phyloP scores from a whole-genome alignment of 305 asterid species.

The Euphrasia arctica region DNA sequence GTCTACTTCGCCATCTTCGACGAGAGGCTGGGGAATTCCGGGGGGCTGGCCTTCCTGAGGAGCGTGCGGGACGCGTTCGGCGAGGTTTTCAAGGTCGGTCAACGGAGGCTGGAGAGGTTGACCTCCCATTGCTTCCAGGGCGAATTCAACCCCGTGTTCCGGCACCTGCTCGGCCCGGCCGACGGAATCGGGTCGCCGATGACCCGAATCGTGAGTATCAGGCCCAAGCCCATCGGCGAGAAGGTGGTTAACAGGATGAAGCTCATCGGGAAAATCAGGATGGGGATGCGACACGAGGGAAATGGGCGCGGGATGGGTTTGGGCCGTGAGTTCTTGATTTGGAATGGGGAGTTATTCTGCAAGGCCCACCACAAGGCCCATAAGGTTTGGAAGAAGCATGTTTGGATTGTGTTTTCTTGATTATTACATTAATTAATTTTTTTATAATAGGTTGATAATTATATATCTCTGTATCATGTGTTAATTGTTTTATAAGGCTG shows the following conservation, averaged over 20 bases:
- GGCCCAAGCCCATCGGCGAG: slow-evolving; percentile 1
- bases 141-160: slow-evolving; percentile 79
- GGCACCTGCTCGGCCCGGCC: slow-evolving; percentile 47
- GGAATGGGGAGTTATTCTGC: not conserved
- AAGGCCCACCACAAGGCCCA: not conserved
- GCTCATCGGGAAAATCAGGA: not conserved
- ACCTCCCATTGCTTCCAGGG: slow-evolving; percentile 78
- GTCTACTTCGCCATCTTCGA: slow-evolving; percentile 66
- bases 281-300: not conserved
- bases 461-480: too few relatives aligned
- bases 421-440: too few relatives aligned
- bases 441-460: too few relatives aligned
- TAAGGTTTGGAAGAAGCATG: slow-evolving; percentile 3
- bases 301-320: too few relatives aligned
- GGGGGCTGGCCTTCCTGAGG: slow-evolving; percentile 48
- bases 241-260: not conserved
- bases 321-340: not conserved
- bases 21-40: slow-evolving; percentile 49
- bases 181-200: not conserved
- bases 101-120: slow-evolving; percentile 32
- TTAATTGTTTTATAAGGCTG: too few relatives aligned
- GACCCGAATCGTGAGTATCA: not conserved
- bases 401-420: slow-evolving; percentile 1
- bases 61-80: slow-evolving; percentile 53
- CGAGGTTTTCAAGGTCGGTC: slow-evolving; percentile 29